A percentile compares a stretch with the other conserved stretches of the same genome.
phyloP scores from a whole-genome alignment of 129 eudicot species.

The Daucus carota region DH1_v3.0 NC_030382.2:31178501-31179000 shows the following conservation, averaged over 20 bases:
- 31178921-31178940: constrained; percentile 84
- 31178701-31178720: constrained; percentile 88
- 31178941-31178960: constrained; percentile 82
- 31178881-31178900: constrained; percentile 49
- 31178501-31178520: constrained; percentile 88
- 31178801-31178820: constrained; percentile 85
- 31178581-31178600: constrained; percentile 96
- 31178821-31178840: constrained; percentile 73
- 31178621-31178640: constrained; percentile 91
- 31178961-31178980: constrained; percentile 78
- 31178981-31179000: constrained; percentile 94
- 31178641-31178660: constrained; percentile 58
- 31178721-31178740: constrained; percentile 85
- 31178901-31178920: constrained; percentile 96
- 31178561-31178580: constrained; percentile 97
- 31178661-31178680: constrained; percentile 81
- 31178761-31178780: constrained; percentile 76
- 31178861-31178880: constrained; percentile 73
- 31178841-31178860: constrained; percentile 63
- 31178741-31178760: constrained; percentile 94
- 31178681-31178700: constrained; percentile 92
- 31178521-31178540: constrained; percentile 98
- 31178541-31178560: constrained; percentile 79
- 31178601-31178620: constrained; percentile 94
- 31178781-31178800: constrained; percentile 88